Base-by-base conservation (phyloP, 441 rosid genomes). In the Croton laevigatus region DNA sequence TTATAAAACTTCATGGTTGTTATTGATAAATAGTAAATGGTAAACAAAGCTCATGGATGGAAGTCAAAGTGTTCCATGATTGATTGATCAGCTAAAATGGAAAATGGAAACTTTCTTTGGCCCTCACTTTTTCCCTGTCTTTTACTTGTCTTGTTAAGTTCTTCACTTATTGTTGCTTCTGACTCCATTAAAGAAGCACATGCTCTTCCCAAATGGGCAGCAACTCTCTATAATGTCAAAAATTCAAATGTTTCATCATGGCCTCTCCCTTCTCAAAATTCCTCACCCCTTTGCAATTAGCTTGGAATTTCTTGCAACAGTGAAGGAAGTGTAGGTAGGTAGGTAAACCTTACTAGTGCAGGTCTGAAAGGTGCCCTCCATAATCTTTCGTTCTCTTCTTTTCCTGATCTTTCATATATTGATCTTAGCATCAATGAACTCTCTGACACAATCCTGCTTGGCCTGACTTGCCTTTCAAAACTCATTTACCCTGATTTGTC, bases 131-230 rank as follows among this genome's bases (percentile, higher is more conserved):
- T 55, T 40, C 42, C 5, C 14, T 0, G 38, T 22, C 38, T 40
- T 17, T 6, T 23, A 2, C 2, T 55, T 14, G 12, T 40, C 6
- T 8, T 40, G 1, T 12, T 14, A 38, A n/a, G 4, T 6, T 67
- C 13, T 7, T 5, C 51, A 12, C 7, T 65, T 65, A 19, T 4
- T 45, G 46, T 61, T 60, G 52, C 72, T 51, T 37, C 65, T 22
- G 54, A 23, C 36, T 64, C 80, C 16, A 8, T 48, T 11, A 61
- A 72, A 13, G 76, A 75, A 66, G 81, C 81, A 49, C 1, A 32
- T 6, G 83, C 80, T 40, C 82, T 84, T 42, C 79, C 80, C 55
- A 70, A 66, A 69, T 82, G 86, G 86, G 74, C 69, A 61, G 70
- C 78, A 13, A 75, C 66, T 64, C 67, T 82, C 52, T 20, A 66